A percentile compares a stretch with the other conserved stretches of the same genome.
These are phyloP conservation scores for Acacia confusa DNA, from an alignment of 306 rosid species.

Conservation along the genomic window DNA sequence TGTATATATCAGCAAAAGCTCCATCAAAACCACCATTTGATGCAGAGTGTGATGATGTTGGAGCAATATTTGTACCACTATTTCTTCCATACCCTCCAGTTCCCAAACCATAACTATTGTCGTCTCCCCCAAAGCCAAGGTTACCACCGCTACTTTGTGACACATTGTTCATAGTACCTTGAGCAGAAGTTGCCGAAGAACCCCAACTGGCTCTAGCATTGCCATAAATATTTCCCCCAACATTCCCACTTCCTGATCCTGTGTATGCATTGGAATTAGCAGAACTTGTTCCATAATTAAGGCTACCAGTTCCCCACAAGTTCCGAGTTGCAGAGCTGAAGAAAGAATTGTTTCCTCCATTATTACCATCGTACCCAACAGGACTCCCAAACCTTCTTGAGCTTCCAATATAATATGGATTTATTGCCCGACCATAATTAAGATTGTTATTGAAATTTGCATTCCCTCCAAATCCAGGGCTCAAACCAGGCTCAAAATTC, in stretches of 20 bases:
- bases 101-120: slow-evolving; percentile 69
- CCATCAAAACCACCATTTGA: slow-evolving; percentile 85
- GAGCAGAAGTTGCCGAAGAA: slow-evolving; percentile 61
- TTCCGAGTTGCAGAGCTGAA: slow-evolving; percentile 76
- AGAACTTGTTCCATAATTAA: slow-evolving; percentile 67
- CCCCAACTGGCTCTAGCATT: slow-evolving; percentile 83
- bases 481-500: slow-evolving; percentile 79
- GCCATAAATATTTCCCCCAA: slow-evolving; percentile 66
- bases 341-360: slow-evolving; percentile 73
- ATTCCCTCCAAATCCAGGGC: slow-evolving; percentile 75
- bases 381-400: slow-evolving; percentile 68
- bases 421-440: slow-evolving; percentile 76
- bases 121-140: slow-evolving; percentile 71
- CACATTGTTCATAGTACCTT: slow-evolving; percentile 50
- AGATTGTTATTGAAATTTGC: slow-evolving; percentile 66
- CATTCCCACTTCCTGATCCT: slow-evolving; percentile 74
- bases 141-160: slow-evolving; percentile 57
- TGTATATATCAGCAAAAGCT: slow-evolving; percentile 65
- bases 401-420: slow-evolving; percentile 62
- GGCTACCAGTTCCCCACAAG: slow-evolving; percentile 85
- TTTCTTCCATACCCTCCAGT: slow-evolving; percentile 83
- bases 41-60: slow-evolving; percentile 70
- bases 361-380: slow-evolving; percentile 63
- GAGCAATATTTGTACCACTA: slow-evolving; percentile 54
- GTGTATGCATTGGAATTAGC: slow-evolving; percentile 60